phyloP scores from a whole-genome alignment of 371 early-diverging fungal genomes.

The Mucor ambiguus region DNA sequence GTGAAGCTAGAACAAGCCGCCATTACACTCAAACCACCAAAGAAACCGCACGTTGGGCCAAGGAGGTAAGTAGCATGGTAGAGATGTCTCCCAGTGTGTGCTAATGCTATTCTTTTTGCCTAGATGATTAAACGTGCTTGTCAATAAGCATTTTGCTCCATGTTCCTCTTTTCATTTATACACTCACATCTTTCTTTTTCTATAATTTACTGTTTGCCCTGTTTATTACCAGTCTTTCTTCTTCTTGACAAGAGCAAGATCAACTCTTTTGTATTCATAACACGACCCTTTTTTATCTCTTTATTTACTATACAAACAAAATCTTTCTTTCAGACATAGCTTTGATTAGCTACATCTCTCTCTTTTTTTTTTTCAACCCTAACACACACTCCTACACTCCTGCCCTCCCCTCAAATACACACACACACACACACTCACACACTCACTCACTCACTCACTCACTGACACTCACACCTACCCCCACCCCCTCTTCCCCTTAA shows the following conservation, averaged over 20 bases:
- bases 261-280: conserved; percentile 8
- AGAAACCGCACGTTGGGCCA: conserved; percentile 85
- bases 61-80: conserved; percentile 41
- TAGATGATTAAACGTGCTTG: conserved; percentile 36
- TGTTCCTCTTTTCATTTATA: background rate
- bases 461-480: background rate
- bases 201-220: conserved; percentile 7
- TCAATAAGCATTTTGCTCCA: conserved; percentile 14
- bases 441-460: no score
- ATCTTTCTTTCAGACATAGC: background rate
- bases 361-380: background rate
- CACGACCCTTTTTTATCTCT: background rate
- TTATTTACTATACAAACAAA: conserved; percentile 2
- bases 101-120: background rate
- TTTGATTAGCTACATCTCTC: background rate
- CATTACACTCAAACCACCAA: conserved; percentile 64
- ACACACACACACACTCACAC: background rate
- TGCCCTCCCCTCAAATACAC: background rate
- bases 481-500: background rate
- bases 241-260: background rate
- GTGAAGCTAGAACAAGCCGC: conserved; percentile 73
- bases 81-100: background rate
- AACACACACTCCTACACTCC: background rate
- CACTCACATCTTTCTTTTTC: conserved; percentile 8
- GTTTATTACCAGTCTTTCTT: conserved; percentile 1